These are phyloP conservation scores for Venturia carpophila DNA, from an alignment of 2,329 filamentous ascomycete genomes.

Conservation along the genomic window DNA sequence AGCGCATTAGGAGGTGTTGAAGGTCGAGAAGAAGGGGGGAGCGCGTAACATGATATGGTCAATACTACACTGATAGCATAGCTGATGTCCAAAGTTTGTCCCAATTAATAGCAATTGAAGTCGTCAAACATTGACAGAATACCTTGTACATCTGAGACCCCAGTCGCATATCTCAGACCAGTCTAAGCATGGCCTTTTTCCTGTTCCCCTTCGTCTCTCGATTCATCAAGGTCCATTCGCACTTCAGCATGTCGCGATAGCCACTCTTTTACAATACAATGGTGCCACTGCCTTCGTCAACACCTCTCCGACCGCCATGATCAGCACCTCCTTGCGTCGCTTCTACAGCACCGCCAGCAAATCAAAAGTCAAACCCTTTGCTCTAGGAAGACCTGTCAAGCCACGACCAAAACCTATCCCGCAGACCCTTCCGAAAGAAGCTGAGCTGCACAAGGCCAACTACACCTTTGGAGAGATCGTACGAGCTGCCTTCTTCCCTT, in stretches of 20 bases:
- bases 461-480: background rate
- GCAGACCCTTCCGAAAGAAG: background rate
- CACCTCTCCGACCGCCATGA: background rate
- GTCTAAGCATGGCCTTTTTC: background rate
- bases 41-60: too few relatives aligned
- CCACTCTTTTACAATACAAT: background rate
- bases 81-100: too few relatives aligned
- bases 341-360: background rate
- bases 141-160: background rate
- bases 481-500: background rate
- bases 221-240: background rate
- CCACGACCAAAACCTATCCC: background rate
- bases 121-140: background rate
- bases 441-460: background rate
- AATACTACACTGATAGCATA: too few relatives aligned
- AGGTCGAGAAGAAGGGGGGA: too few relatives aligned
- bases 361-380: background rate
- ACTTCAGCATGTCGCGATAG: background rate
- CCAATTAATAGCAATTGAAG: too few relatives aligned
- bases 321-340: background rate
- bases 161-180: background rate
- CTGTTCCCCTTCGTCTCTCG: background rate
- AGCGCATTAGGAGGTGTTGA: too few relatives aligned
- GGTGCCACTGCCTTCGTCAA: background rate
- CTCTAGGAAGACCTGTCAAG: background rate